Percentiles rank a stretch among this genome's conserved stretches.
Conservation (phyloP, 306 rosid species). For the Vachellia collinsii region DNA sequence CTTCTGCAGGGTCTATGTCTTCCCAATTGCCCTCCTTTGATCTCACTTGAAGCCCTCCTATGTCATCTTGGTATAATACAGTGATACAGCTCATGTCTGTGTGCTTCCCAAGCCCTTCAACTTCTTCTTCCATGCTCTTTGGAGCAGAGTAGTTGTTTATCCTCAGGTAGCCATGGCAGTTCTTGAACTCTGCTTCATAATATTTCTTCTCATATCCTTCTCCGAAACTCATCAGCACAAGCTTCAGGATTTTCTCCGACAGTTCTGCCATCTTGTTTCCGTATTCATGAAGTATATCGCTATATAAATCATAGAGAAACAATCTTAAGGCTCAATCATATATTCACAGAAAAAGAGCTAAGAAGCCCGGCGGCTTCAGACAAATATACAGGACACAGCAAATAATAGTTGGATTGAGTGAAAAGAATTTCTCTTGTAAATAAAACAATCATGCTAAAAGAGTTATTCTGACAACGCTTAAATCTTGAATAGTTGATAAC, state of each 20-base stretch:
- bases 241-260: constrained; percentile 61
- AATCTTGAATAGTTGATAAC: not conserved
- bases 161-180: constrained; percentile 76
- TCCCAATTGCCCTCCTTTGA: constrained; percentile 83
- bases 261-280: constrained; percentile 84
- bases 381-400: not conserved
- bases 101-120: constrained; percentile 96
- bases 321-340: constrained; percentile 12
- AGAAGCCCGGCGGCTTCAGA: not conserved
- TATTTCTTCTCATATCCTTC: constrained; percentile 60
- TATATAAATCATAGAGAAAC: constrained; percentile 32
- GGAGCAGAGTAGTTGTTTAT: constrained; percentile 79
- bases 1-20: constrained; percentile 77
- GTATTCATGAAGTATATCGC: constrained; percentile 82
- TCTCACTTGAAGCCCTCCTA: constrained; percentile 88
- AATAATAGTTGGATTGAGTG: not conserved
- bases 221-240: constrained; percentile 65
- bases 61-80: constrained; percentile 76
- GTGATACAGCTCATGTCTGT: constrained; percentile 97
- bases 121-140: constrained; percentile 46
- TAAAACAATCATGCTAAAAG: not conserved
- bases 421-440: not conserved
- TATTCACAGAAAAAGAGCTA: not conserved
- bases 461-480: not conserved
- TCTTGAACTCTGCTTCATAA: constrained; percentile 64